Conservation (phyloP, 176 grass and related monocot genomes). For the Aegilops speltoides region DNA sequence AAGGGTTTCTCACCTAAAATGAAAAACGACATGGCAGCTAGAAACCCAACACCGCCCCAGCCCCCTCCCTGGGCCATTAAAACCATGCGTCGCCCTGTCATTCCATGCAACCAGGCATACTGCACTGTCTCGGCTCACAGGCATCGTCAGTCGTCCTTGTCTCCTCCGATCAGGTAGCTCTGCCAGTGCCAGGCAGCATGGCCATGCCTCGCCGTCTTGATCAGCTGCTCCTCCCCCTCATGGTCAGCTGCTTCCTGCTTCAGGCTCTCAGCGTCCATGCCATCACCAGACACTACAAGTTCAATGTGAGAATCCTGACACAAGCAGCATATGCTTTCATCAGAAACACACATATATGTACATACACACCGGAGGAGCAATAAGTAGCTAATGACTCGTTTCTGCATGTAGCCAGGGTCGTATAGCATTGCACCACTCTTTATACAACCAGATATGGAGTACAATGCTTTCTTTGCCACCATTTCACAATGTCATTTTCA, state of each 20-base stretch:
- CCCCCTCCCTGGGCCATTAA: constrained; percentile 21
- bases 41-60: constrained; percentile 36
- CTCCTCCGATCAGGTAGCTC: not conserved
- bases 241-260: constrained; percentile 41
- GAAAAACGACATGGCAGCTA: constrained; percentile 79
- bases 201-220: not conserved
- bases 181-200: not conserved
- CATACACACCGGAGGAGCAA: not conserved
- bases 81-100: constrained; percentile 32
- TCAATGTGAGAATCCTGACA: constrained; percentile 54
- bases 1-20: constrained; percentile 70
- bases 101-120: constrained; percentile 31
- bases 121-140: not conserved
- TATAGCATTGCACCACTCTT: not conserved
- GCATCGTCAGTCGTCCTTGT: not conserved
- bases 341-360: not conserved
- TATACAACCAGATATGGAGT: not conserved
- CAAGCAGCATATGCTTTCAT: not conserved
- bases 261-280: constrained; percentile 32
- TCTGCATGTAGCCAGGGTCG: not conserved
- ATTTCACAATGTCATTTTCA: not conserved
- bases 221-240: constrained; percentile 7
- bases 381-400: too few relatives aligned
- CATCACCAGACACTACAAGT: constrained; percentile 63
- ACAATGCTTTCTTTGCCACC: not conserved